These are phyloP conservation scores for Scleroderma bovista DNA, from an alignment of 768 basidiomycete genomes.

Conservation along the genomic window DNA sequence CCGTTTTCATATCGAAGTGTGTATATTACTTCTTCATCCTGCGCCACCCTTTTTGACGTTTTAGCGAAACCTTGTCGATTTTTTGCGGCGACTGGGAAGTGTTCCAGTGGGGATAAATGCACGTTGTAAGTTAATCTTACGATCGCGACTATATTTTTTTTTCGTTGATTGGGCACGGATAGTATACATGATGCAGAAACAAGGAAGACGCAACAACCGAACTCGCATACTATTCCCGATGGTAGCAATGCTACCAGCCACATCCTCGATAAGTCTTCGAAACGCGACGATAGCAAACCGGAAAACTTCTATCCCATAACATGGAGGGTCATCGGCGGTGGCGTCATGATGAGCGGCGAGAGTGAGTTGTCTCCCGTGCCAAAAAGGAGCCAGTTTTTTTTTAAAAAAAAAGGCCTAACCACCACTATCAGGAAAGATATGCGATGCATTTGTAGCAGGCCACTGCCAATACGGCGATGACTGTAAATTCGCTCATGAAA, in stretches of 20 bases:
- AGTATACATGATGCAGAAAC: constrained; percentile 42
- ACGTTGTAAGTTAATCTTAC: constrained; percentile 45
- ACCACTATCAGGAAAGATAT: constrained; percentile 14
- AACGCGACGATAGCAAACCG: constrained; percentile 33
- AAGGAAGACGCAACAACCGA: not conserved
- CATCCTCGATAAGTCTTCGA: constrained; percentile 2
- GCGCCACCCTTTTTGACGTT: not conserved
- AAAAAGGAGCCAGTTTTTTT: too few relatives aligned
- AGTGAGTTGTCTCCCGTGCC: constrained; percentile 13
- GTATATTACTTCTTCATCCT: constrained; percentile 2
- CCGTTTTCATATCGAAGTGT: constrained; percentile 26
- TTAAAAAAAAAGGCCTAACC: not conserved
- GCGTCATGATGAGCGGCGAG: constrained; percentile 56
- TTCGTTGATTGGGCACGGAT: not conserved
- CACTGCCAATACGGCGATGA: constrained; percentile 22
- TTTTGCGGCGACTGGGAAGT: constrained; percentile 39
- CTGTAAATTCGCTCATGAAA: constrained; percentile 27
- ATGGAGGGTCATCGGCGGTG: constrained; percentile 77
- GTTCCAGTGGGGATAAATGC: constrained; percentile 49
- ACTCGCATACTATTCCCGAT: not conserved
- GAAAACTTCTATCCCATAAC: constrained; percentile 58
- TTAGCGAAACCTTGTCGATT: constrained; percentile 63
- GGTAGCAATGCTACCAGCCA: not conserved
- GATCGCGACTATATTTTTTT: not conserved
- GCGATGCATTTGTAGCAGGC: constrained; percentile 19